Evolutionary conservation across 805 yeast genomes (phyloP).

Genomic region (Clavispora carvajalis): DNA sequence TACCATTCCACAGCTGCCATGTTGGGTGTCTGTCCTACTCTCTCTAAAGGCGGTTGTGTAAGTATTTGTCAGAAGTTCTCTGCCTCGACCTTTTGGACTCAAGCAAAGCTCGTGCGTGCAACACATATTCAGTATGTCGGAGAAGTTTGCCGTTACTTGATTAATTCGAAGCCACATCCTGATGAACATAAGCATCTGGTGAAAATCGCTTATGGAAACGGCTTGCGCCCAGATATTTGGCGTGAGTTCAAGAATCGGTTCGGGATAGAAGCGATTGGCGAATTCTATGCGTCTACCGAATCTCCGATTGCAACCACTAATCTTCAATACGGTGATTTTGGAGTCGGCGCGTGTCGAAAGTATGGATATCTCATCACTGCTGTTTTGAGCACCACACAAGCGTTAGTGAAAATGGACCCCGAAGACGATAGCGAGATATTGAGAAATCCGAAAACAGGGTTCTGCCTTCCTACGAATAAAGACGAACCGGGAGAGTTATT

Average conservation of each 20-base stretch:
- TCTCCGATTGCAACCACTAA: conserved; percentile 84
- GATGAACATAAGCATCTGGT: conserved; percentile 60
- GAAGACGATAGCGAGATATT: conserved; percentile 69
- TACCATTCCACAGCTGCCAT: conserved; percentile 93
- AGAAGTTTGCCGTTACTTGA: conserved; percentile 83
- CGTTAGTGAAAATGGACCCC: conserved; percentile 69
- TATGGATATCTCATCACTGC: conserved; percentile 59
- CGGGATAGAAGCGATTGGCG: conserved; percentile 71
- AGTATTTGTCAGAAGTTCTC: conserved; percentile 80
- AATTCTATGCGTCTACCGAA: conserved; percentile 91
- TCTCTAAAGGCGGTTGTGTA: conserved; percentile 62
- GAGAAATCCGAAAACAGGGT: conserved; percentile 62
- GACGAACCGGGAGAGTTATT: conserved; percentile 85
- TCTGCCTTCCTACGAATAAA: conserved; percentile 46
- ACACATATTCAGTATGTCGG: conserved; percentile 92
- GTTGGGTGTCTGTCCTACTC: conserved; percentile 71
- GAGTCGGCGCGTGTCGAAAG: conserved; percentile 84
- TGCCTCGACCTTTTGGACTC: conserved; percentile 84
- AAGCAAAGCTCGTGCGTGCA: conserved; percentile 63
- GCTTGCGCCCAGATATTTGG: conserved; percentile 89
- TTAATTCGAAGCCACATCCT: conserved; percentile 60
- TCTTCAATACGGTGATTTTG: conserved; percentile 70
- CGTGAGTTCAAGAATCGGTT: conserved; percentile 69
- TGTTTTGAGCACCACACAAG: conserved; percentile 49
- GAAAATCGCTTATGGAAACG: conserved; percentile 81